Base-by-base conservation (phyloP, 257 asterid species). In the Plectranthus barbatus region DNA sequence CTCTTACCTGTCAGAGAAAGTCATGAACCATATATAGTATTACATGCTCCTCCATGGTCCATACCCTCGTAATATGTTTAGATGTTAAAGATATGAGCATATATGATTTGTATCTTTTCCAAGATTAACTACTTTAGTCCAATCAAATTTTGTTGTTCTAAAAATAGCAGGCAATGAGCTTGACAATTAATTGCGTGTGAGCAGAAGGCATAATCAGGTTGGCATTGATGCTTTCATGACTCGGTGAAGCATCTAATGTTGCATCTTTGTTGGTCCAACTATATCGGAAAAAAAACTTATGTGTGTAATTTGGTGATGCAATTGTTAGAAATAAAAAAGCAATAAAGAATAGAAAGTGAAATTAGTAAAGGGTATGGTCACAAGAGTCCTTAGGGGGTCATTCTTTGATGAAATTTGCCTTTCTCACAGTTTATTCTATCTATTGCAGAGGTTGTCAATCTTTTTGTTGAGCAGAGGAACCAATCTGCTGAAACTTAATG, bases 391-490 rank as follows among this genome's bases (percentile, higher is more conserved):
- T 2, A 1, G 44, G 44, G n/a, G n/a, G 39, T 34, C 53, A 50
- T 47, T 51, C 31, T 62, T 9, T 20, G 18, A 14, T 17, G 17
- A 59, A 31, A 33, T 56, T 46, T 17, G 19, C 36, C 59, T 49
- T 66, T 47, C 69, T 78, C 56, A 66, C 31, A 29, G 58, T 47
- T 69, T 23, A 39, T 51, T 68, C 44, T 41, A 48, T 36, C 70
- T 68, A 53, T 67, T 51, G 51, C 83, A 87, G 95, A 76, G 77
- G 62, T 79, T 87, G 66, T 81, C 93, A 20, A 54, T 60, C 53
- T 82, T 81, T 83, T 61, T 84, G 67, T 66, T 84, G 70, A 62
- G 77, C 11, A 64, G 70, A 60, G 84, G 85, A 75, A 63, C 77
- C 50, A 18, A 42, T 40, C 76, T 64, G 49, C 55, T 56, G 67